Evolutionary conservation across 139 green algal species (phyloP).

Genomic region (Gonium pectorale): DNA sequence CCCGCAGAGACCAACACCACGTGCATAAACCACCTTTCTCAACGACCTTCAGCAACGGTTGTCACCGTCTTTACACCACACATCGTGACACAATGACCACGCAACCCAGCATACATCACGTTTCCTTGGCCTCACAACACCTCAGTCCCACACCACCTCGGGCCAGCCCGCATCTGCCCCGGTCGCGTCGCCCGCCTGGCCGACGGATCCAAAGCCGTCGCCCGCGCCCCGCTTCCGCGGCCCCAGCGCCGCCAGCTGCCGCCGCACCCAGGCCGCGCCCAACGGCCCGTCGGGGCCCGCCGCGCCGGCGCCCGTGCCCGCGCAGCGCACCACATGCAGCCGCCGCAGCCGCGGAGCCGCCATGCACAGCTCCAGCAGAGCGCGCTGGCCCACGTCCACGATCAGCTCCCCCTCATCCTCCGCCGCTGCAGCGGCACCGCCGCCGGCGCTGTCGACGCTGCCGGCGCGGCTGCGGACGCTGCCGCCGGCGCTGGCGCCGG

Average conservation of each 20-base stretch:
- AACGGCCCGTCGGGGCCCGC: not conserved
- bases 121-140: no score
- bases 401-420: not conserved
- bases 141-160: no score
- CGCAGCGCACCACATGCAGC: not conserved
- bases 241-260: not conserved
- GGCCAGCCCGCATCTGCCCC: no score
- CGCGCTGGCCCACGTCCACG: not conserved
- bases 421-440: not conserved
- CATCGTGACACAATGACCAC: no score
- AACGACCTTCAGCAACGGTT: no score
- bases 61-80: no score
- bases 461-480: not conserved
- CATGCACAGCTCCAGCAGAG: constrained; percentile 17
- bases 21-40: no score
- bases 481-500: not conserved
- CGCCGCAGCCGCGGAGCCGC: not conserved
- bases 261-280: constrained; percentile 27
- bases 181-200: no score
- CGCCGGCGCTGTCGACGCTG: not conserved
- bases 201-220: no score
- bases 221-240: not conserved
- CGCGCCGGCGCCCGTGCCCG: not conserved
- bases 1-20: no score
- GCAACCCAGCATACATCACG: no score